A percentile compares a stretch with the other conserved stretches of the same genome.
These are phyloP conservation scores for Bruguiera hainesii DNA, from an alignment of 441 rosid genomes.

Conservation along the genomic window DNA sequence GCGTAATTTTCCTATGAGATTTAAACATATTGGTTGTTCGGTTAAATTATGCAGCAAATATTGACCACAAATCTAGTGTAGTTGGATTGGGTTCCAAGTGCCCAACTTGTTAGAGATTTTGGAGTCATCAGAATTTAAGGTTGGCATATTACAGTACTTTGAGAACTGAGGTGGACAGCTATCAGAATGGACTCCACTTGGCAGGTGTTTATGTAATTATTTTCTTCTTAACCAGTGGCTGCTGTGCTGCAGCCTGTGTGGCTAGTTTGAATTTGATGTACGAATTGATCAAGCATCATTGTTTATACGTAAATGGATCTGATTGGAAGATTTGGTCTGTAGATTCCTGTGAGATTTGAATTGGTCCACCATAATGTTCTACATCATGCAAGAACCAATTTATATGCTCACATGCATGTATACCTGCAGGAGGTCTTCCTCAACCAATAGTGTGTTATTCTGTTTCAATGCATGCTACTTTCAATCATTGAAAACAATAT, in stretches of 20 bases:
- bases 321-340: neutral
- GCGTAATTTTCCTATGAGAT: neutral
- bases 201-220: neutral
- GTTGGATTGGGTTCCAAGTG: neutral
- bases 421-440: no score
- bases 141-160: neutral
- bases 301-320: neutral
- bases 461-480: neutral
- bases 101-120: neutral
- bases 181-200: neutral
- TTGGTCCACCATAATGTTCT: no score
- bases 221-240: neutral
- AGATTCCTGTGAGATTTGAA: no score
- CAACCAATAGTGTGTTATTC: no score
- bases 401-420: no score
- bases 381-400: no score
- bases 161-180: neutral
- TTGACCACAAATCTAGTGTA: neutral
- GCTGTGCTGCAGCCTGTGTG: neutral
- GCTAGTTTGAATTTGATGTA: constrained; percentile 3
- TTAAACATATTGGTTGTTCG: neutral
- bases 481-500: neutral
- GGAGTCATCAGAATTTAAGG: constrained; percentile 1
- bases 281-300: neutral
- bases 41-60: constrained; percentile 1